Evolutionary conservation across 441 rosid species (phyloP).

Genomic region (Mallotus repandus): DNA sequence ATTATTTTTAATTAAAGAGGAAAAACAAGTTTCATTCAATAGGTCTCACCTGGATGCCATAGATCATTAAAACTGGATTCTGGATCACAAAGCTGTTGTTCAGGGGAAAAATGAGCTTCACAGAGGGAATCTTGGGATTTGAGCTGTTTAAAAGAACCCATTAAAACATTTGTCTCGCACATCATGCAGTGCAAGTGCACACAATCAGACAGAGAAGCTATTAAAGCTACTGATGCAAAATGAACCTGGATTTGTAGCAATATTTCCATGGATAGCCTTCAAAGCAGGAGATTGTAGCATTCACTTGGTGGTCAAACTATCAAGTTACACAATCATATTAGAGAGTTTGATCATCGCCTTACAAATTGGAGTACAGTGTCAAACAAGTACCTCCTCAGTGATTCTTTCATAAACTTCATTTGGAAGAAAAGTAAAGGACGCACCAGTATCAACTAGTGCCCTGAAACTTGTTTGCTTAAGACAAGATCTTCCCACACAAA

Average conservation of each 20-base stretch:
- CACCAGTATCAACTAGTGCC: constrained; percentile 71
- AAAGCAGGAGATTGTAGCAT: constrained; percentile 43
- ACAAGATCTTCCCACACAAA: constrained; percentile 66
- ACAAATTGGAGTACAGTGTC: neutral
- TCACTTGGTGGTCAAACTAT: constrained; percentile 61
- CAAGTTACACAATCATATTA: constrained; percentile 17
- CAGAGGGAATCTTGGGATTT: constrained; percentile 51
- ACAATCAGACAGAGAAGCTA: constrained; percentile 1
- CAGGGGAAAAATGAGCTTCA: constrained; percentile 58
- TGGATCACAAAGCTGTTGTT: constrained; percentile 70
- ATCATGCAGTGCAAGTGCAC: neutral
- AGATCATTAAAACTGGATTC: constrained; percentile 59
- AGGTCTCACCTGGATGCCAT: constrained; percentile 48
- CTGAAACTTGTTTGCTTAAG: constrained; percentile 52
- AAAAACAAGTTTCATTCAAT: neutral
- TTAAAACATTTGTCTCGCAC: constrained; percentile 3
- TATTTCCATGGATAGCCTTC: constrained; percentile 59
- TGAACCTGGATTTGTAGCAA: constrained; percentile 75
- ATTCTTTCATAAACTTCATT: constrained; percentile 45
- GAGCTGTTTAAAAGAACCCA: constrained; percentile 36
- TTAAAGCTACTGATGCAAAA: constrained; percentile 21
- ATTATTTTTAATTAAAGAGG: neutral
- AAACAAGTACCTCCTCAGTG: constrained; percentile 52
- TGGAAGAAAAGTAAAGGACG: constrained; percentile 79
- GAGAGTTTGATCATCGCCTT: constrained; percentile 12